Conservation (phyloP, 2,329 filamentous ascomycete species). For the Pseudohalonectria lignicola region DNA sequence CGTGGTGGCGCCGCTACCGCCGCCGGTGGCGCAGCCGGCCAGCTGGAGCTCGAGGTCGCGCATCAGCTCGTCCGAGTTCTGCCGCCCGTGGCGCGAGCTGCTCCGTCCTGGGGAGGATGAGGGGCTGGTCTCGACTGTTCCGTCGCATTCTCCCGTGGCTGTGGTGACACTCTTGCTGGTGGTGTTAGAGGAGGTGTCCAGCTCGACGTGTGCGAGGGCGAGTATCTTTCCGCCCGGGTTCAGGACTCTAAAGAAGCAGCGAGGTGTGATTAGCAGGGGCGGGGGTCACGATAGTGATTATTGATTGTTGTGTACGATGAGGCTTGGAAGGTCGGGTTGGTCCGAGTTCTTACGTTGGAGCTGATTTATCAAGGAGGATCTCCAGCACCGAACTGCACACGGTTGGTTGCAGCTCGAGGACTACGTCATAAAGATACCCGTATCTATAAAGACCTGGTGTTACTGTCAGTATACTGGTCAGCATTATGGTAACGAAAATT, state of each 20-base stretch:
- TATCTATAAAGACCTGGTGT: conserved; percentile 21
- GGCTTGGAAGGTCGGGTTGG: not conserved
- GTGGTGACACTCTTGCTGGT: not conserved
- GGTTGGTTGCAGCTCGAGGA: conserved; percentile 31
- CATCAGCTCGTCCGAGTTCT: conserved; percentile 43
- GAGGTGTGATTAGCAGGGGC: not conserved
- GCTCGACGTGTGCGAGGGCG: conserved; percentile 33
- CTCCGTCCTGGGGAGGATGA: not conserved
- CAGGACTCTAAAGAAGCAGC: not conserved
- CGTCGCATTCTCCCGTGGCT: conserved; percentile 12
- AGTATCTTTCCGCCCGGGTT: conserved; percentile 14
- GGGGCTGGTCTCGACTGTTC: too few species aligned
- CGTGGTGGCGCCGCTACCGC: conserved; percentile 36
- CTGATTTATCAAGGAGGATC: conserved; percentile 31
- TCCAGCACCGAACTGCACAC: conserved; percentile 29
- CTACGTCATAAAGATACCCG: conserved; percentile 37
- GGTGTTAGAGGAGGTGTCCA: conserved; percentile 12
- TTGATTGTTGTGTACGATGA: too few species aligned
- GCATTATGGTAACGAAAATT: not conserved
- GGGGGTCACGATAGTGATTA: too few species aligned
- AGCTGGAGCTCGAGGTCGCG: conserved; percentile 47
- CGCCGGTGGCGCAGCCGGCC: conserved; percentile 37
- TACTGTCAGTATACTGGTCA: too few species aligned
- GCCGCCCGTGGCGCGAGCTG: conserved; percentile 4
- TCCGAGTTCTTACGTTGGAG: conserved; percentile 27